These are phyloP conservation scores for Metschnikowia kofuensis DNA, from an alignment of 805 yeast species.

Conservation along the genomic window DNA sequence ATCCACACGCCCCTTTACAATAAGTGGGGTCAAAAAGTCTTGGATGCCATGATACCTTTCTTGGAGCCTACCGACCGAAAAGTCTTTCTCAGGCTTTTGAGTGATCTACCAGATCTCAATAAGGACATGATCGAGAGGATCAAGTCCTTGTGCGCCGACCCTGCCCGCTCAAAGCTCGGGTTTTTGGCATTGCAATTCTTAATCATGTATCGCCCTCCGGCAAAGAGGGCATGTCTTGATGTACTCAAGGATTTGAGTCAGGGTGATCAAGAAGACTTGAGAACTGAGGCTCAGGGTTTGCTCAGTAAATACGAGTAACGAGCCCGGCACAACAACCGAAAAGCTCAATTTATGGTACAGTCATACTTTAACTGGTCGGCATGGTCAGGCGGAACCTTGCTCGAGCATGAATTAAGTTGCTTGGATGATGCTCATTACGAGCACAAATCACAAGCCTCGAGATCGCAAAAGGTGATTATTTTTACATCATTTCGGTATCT, in stretches of 20 bases:
- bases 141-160: conserved; percentile 78
- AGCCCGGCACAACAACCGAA: background rate
- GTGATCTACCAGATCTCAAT: conserved; percentile 81
- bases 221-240: conserved; percentile 49
- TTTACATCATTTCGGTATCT: too few relatives aligned
- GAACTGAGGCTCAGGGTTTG: conserved; percentile 44
- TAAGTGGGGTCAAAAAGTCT: conserved; percentile 64
- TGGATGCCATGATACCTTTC: conserved; percentile 81
- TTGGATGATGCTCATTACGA: too few relatives aligned
- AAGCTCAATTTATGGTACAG: background rate
- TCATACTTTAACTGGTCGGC: too few relatives aligned
- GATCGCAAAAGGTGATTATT: too few relatives aligned
- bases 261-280: conserved; percentile 49
- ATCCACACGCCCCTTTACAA: conserved; percentile 51
- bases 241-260: conserved; percentile 44
- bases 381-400: too few relatives aligned
- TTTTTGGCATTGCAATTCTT: conserved; percentile 77
- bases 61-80: conserved; percentile 79
- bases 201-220: conserved; percentile 90
- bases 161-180: conserved; percentile 77
- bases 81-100: conserved; percentile 73
- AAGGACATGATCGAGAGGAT: conserved; percentile 60
- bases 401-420: too few relatives aligned
- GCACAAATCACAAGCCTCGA: too few relatives aligned
- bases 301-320: conserved; percentile 41